Conservation (phyloP, 495 filamentous ascomycete genomes). For the Hypoxylon trugodes region DNA sequence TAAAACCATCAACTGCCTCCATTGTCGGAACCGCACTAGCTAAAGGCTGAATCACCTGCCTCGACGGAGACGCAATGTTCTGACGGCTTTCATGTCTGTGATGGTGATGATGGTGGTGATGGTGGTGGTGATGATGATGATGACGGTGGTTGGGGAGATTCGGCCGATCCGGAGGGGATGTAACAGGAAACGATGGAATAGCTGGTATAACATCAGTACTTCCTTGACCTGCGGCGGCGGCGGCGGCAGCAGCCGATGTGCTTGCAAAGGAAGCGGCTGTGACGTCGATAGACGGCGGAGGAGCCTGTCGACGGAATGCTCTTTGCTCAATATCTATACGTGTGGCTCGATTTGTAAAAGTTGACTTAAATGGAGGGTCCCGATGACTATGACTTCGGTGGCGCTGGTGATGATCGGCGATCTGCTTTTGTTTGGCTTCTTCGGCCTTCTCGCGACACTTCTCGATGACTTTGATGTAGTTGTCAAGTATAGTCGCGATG, state of each 20-base stretch:
- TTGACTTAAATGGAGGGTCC: constrained; percentile 53
- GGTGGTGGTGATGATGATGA: constrained; percentile 59
- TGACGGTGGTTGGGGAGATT: constrained; percentile 62
- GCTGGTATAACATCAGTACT: constrained; percentile 67
- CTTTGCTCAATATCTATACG: constrained; percentile 55
- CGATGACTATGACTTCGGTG: constrained; percentile 54
- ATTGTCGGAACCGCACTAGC: constrained; percentile 75
- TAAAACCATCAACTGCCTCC: constrained; percentile 78
- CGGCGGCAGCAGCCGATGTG: constrained; percentile 52
- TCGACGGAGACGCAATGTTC: constrained; percentile 58
- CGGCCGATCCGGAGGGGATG: constrained; percentile 78
- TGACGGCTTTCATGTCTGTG: constrained; percentile 67
- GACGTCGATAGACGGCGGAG: constrained; percentile 57
- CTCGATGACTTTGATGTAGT: constrained; percentile 96
- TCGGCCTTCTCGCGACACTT: constrained; percentile 87
- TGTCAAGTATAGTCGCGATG: constrained; percentile 98
- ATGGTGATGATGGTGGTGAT: constrained; percentile 69
- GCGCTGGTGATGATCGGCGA: constrained; percentile 51
- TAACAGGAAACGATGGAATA: constrained; percentile 70
- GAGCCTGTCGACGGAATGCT: constrained; percentile 56
- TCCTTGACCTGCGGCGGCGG: constrained; percentile 46
- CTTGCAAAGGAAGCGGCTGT: constrained; percentile 55
- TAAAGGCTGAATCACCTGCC: constrained; percentile 70
- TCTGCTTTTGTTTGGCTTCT: constrained; percentile 62
- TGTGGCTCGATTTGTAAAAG: constrained; percentile 60